These are phyloP conservation scores for Bocquillonia castaneifolia DNA, from an alignment of 441 rosid genomes.

Conservation along the genomic window DNA sequence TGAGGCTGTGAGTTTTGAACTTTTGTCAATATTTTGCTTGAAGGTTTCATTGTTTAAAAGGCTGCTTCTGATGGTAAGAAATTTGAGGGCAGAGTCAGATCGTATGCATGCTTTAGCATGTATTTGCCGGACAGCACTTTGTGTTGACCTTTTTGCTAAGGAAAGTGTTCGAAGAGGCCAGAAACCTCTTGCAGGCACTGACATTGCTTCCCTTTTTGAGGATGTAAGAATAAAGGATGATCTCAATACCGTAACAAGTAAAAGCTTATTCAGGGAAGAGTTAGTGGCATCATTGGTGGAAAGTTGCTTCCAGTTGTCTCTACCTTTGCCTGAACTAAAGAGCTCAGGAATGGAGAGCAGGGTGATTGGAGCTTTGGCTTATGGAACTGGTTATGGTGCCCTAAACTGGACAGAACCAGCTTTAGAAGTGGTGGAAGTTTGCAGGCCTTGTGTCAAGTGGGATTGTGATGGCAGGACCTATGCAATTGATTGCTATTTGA, in stretches of 20 bases:
- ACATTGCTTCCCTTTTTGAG: conserved; percentile 92
- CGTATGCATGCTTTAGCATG: conserved; percentile 99
- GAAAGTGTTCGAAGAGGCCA: conserved; percentile 98
- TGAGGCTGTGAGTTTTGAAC: background rate
- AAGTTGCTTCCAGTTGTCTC: conserved; percentile 97
- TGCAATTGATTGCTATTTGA: conserved; percentile 94
- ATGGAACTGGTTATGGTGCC: conserved; percentile 99
- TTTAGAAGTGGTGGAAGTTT: conserved; percentile 96
- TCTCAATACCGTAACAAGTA: conserved; percentile 70
- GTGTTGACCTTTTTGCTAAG: conserved; percentile 96
- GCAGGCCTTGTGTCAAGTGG: conserved; percentile 97
- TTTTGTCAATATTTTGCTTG: conserved; percentile 25
- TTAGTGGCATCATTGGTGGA: conserved; percentile 94
- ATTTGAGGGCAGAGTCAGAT: conserved; percentile 97
- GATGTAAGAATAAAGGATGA: conserved; percentile 88
- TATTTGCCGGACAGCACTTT: conserved; percentile 94
- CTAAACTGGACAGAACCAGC: conserved; percentile 98
- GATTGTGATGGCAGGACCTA: conserved; percentile 96
- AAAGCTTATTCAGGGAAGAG: conserved; percentile 92
- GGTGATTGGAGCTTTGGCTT: conserved; percentile 98
- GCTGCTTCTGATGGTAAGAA: conserved; percentile 96
- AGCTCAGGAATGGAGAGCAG: conserved; percentile 95
- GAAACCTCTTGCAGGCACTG: conserved; percentile 96
- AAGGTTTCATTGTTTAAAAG: conserved; percentile 94
- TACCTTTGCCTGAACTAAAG: conserved; percentile 91